Conservation (phyloP, 768 basidiomycete species). For the Leccinum uliginosum region DNA sequence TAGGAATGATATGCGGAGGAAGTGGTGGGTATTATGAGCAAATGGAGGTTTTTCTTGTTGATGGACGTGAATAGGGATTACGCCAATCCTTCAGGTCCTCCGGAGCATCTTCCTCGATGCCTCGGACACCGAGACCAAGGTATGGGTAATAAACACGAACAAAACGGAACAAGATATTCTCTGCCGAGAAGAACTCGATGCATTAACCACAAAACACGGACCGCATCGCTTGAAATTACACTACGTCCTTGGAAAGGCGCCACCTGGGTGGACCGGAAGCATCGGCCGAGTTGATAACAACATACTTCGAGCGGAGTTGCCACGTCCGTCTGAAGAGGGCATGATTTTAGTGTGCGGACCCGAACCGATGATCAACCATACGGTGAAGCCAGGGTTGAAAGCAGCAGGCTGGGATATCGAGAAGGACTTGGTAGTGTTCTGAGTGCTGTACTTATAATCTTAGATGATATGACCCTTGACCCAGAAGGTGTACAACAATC, state of each 20-base stretch:
- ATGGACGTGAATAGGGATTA: conserved; percentile 36
- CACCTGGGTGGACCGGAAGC: conserved; percentile 38
- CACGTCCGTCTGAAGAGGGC: conserved; percentile 33
- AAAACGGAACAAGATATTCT: conserved; percentile 47
- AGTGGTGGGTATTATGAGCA: conserved; percentile 35
- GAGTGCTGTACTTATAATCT: conserved; percentile 5
- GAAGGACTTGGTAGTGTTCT: conserved; percentile 33
- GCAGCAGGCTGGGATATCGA: conserved; percentile 35
- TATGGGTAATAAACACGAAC: conserved; percentile 50
- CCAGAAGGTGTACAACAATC: background rate
- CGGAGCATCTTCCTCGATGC: conserved; percentile 42
- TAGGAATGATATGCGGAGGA: conserved; percentile 57
- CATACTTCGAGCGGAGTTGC: conserved; percentile 39
- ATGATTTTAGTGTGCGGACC: conserved; percentile 52
- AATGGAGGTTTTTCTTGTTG: background rate
- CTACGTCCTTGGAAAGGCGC: conserved; percentile 36
- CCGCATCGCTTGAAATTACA: conserved; percentile 36
- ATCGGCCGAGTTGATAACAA: conserved; percentile 37
- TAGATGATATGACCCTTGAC: background rate
- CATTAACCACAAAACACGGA: conserved; percentile 27
- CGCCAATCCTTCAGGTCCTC: conserved; percentile 55
- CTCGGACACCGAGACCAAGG: conserved; percentile 32
- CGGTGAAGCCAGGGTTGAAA: conserved; percentile 30
- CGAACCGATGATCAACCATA: conserved; percentile 33
- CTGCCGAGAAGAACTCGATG: conserved; percentile 45